A percentile compares a stretch with the other conserved stretches of the same genome.
Conservation (phyloP, 2,329 filamentous ascomycete species). For the Byssothecium circinans region DNA sequence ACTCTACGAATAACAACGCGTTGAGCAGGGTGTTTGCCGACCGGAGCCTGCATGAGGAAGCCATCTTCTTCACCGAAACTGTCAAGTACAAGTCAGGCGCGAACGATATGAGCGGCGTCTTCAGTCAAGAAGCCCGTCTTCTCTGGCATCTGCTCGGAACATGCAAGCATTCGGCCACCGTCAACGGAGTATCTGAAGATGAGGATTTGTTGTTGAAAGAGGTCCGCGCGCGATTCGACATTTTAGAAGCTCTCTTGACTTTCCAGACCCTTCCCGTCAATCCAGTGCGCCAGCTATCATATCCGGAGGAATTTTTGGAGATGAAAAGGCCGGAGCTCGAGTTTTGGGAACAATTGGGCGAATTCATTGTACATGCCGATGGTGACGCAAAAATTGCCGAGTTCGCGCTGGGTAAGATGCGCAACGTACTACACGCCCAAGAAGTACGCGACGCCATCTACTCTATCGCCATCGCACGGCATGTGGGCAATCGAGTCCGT, state of each 20-base stretch:
- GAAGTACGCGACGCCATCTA: slow-evolving; percentile 92
- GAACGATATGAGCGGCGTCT: slow-evolving; percentile 40
- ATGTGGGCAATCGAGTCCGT: slow-evolving; percentile 64
- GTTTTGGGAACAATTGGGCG: slow-evolving; percentile 80
- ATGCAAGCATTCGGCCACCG: slow-evolving; percentile 51
- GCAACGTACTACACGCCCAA: slow-evolving; percentile 72
- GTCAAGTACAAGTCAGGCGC: slow-evolving; percentile 30
- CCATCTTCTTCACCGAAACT: slow-evolving; percentile 38
- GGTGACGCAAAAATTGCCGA: slow-evolving; percentile 66
- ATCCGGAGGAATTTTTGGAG: slow-evolving; percentile 48
- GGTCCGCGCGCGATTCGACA: slow-evolving; percentile 66
- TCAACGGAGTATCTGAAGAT: slow-evolving; percentile 47
- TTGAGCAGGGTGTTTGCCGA: slow-evolving; percentile 55
- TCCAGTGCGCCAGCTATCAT: slow-evolving; percentile 56
- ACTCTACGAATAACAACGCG: slow-evolving; percentile 58
- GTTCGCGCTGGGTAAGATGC: slow-evolving; percentile 64
- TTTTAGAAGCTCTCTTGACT: slow-evolving; percentile 76
- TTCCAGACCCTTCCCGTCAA: slow-evolving; percentile 66
- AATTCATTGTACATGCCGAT: slow-evolving; percentile 67
- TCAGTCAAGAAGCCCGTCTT: slow-evolving; percentile 61
- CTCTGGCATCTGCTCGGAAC: slow-evolving; percentile 62
- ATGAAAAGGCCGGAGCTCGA: slow-evolving; percentile 60
- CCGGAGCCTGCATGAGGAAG: slow-evolving; percentile 39
- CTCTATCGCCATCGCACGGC: slow-evolving; percentile 78
- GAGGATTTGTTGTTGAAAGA: slow-evolving; percentile 66